Percentiles rank a stretch among this genome's conserved stretches.
phyloP scores from a whole-genome alignment of 139 green algal genomes.

The Medakamo hakoo region DNA sequence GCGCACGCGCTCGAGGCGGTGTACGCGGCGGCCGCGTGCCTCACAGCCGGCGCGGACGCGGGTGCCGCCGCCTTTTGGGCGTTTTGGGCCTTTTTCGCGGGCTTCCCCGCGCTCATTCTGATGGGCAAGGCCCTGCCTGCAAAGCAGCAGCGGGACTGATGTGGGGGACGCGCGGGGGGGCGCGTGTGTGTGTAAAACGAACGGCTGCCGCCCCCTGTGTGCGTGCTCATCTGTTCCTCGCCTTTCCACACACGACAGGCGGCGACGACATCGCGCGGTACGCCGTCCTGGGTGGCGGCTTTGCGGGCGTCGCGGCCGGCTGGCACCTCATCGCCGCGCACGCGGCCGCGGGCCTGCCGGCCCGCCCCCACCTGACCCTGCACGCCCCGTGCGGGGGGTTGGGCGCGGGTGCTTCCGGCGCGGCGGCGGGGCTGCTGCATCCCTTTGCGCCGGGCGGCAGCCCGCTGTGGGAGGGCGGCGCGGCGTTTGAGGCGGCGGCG shows the following conservation, averaged over 20 bases:
- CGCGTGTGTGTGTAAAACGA: too few relatives aligned
- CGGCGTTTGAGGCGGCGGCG: neutral
- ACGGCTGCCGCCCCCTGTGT: too few relatives aligned
- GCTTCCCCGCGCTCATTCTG: neutral
- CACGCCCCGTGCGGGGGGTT: too few relatives aligned
- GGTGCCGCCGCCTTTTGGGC: neutral
- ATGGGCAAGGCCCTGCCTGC: neutral
- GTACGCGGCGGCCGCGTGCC: too few relatives aligned
- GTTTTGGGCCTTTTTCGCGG: neutral
- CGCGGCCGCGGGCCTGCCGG: neutral
- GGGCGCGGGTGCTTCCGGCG: conserved; percentile 64
- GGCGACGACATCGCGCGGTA: conserved; percentile 11
- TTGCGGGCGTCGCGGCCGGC: conserved; percentile 53
- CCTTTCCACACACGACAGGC: too few relatives aligned
- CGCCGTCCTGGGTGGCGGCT: conserved; percentile 62
- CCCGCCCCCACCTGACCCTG: conserved; percentile 15
- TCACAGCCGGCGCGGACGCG: neutral
- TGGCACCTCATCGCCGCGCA: conserved; percentile 64
- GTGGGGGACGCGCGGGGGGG: too few relatives aligned
- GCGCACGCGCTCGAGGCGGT: neutral
- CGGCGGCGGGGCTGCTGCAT: conserved; percentile 79
- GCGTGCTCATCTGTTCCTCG: too few relatives aligned
- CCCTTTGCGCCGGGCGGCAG: conserved; percentile 49
- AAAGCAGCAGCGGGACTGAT: neutral
- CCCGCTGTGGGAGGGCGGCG: neutral